These are phyloP conservation scores for Penicillium diatomitis DNA, from an alignment of 495 filamentous ascomycete species.

Conservation along the genomic window DNA sequence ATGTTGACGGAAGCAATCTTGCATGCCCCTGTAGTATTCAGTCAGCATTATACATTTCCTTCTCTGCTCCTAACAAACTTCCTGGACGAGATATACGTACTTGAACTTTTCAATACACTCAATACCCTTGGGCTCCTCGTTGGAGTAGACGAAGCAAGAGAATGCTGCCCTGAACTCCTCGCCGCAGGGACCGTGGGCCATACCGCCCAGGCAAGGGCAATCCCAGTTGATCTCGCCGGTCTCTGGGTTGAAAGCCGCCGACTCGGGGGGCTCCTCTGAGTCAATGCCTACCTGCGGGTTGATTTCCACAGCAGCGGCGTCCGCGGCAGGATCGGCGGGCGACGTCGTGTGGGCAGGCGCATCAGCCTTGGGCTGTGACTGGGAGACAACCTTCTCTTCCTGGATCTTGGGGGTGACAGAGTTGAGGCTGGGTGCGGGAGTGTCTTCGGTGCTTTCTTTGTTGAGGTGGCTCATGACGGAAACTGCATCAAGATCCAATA, in stretches of 20 bases:
- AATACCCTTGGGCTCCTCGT: conserved; percentile 95
- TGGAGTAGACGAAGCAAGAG: conserved; percentile 92
- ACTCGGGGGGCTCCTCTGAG: conserved; percentile 65
- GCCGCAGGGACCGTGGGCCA: conserved; percentile 94
- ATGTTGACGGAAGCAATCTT: conserved; percentile 87
- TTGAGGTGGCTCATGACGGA: conserved; percentile 21
- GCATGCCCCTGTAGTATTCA: conserved; percentile 63
- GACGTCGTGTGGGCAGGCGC: not conserved
- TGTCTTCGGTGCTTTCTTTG: conserved; percentile 18
- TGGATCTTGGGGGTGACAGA: conserved; percentile 36
- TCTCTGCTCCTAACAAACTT: not conserved
- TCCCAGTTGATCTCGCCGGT: conserved; percentile 99
- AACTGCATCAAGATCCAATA: conserved; percentile 13
- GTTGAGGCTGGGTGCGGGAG: conserved; percentile 34
- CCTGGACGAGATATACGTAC: conserved; percentile 33
- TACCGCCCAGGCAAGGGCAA: conserved; percentile 93
- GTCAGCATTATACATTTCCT: conserved; percentile 1
- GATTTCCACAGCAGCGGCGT: not conserved
- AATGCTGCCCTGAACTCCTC: conserved; percentile 91
- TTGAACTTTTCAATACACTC: conserved; percentile 98
- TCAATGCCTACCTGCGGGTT: not conserved
- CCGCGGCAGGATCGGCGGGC: not conserved
- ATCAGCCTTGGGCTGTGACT: conserved; percentile 8
- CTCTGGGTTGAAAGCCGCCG: conserved; percentile 95
- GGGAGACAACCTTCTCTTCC: conserved; percentile 18